Base-by-base conservation (phyloP, 331 rosid genomes). In the Malus hybrid region DNA sequence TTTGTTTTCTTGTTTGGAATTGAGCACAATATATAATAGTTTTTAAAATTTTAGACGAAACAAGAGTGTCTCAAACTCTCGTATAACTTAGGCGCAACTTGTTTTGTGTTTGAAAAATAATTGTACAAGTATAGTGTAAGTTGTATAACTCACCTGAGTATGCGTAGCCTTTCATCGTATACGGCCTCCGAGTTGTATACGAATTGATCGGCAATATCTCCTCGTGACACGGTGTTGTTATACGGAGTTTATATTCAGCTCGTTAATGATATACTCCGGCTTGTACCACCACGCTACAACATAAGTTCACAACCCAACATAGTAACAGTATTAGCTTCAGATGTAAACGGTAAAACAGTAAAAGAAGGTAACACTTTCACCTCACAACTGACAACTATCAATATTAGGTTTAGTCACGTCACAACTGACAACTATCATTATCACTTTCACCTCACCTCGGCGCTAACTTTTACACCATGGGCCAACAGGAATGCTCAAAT, bases 251-350 rank as follows among this genome's bases (percentile, higher is more conserved):
- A 91, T 82, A 83, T 91, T 93, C 27, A 90, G 76, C 80, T 93
- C 98, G 82, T 87, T 89, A 27, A 93, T 93, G 20, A 88, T 83
- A 73, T 87, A 64, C 75, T 93, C 96, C 1, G 98, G 97, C 82
- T 91, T 93, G 84, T 90, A 89, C 96, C 97, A 93, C 98, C 97
- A 93, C 1, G 89, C 98, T 93, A 77, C 88, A 42, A 42, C 48
- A 71, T 39, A 18, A 63, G 28, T 34, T n/a, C 8, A 5, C 46
- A 32, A 28, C 4, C 7, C 33, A 75, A 8, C 50, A 32, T 27
- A 67, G 29, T 19, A 16, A 56, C 16, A 5, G 6, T 28, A 61
- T 61, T 5, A 61, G 10, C 66, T 59, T 5, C 46, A 42, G 46
- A 42, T 42, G 13, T 36, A 42, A 42, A 42, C 12, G 7, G 19